These are phyloP conservation scores for Apiospora malaysiana DNA, from an alignment of 2,329 filamentous ascomycete species.

Conservation along the genomic window DNA sequence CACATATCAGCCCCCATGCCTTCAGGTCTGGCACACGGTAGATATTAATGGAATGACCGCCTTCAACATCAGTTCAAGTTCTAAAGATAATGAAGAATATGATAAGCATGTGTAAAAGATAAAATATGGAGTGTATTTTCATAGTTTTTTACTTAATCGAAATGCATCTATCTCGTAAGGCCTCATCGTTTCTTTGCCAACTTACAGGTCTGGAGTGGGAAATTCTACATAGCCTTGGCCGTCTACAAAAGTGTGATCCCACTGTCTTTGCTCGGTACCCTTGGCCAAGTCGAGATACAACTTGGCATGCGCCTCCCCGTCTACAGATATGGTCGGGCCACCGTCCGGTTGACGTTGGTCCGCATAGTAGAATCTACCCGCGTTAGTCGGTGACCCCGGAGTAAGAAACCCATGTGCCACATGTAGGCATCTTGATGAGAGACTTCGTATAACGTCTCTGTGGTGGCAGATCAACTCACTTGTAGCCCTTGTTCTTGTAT, in stretches of 20 bases:
- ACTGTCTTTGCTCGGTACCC: conserved; percentile 28
- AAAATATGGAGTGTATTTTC: too few relatives aligned
- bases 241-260: conserved; percentile 30
- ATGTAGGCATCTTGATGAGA: neutral
- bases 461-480: conserved; percentile 30
- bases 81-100: too few relatives aligned
- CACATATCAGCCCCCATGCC: neutral
- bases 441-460: neutral
- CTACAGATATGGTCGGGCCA: conserved; percentile 21
- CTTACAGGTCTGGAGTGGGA: neutral
- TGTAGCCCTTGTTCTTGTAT: conserved; percentile 33
- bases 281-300: conserved; percentile 27
- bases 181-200: neutral
- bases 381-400: neutral
- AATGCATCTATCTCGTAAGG: neutral
- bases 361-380: conserved; percentile 30
- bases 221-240: conserved; percentile 23
- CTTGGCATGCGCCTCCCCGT: conserved; percentile 27
- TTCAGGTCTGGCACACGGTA: neutral
- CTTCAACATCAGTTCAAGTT: too few relatives aligned
- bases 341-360: conserved; percentile 30
- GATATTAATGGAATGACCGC: neutral
- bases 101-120: too few relatives aligned
- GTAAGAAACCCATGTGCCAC: neutral
- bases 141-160: too few relatives aligned